Evolutionary conservation across 768 basidiomycete genomes (phyloP), one percentile per base, ranked within the genome.

Genomic region (Pleurotus cornucopiae): DNA sequence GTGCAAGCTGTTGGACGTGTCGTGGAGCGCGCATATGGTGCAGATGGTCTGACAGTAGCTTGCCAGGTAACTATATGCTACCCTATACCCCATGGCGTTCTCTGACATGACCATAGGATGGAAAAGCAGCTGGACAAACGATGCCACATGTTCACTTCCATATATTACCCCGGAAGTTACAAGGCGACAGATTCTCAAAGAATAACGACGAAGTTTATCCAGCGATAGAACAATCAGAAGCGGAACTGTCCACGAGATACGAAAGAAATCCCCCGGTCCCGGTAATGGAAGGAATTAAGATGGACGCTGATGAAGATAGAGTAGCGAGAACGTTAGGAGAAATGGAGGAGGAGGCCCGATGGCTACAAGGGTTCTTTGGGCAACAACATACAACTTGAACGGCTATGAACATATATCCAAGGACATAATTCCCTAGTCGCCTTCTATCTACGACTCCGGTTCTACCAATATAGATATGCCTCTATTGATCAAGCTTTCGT

Each of bases 121-220:
- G 95, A 11, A 79, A 78, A 58, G 90, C 89, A 12, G 90, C 94
- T 1, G 94, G 94, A 0, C 79, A 80, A 66, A 73, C 71, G 26
- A 83, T 93, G n/a, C 85, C 91, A 1, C 97, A 98, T 66, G 92
- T 98, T n/a, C 97, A 99, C 70, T 88, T 97, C 62, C 97, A 99
- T 67, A 71, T 98, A 25, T 72, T 99, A 4, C 97, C 97, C 18
- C 84, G 96, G 2, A 85, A 85, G 64, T 72, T 78, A 30, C 75
- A 73, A 46, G 86, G 86, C 9, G 90, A 92, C 69, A 73, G 70
- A 18, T 92, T 90, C 66, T 74, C 81, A 16, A 72, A 67, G 11
- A 73, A 72, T 54, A 88, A 84, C 62, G 89, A 92, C 67, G 82
- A 82, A n/a, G 69, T 93, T 41, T 92, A 97, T 69, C 89, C 88